Evolutionary conservation across 768 basidiomycete genomes (phyloP), one percentile per base, ranked within the genome.

Genomic region (Xerocomus potaroensis): DNA sequence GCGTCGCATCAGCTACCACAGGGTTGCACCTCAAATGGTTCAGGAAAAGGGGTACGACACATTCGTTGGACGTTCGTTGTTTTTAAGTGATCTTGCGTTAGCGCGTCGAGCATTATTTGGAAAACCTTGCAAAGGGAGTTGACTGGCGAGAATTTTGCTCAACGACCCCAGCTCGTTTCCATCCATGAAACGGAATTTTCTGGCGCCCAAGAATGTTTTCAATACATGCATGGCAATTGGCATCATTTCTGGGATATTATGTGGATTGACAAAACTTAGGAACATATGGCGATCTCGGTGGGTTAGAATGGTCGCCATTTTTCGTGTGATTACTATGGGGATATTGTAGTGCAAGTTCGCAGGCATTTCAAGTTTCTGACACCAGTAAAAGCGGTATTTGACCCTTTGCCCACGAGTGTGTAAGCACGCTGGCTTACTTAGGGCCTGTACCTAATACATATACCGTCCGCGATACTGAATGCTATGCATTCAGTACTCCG

Each of bases 101-200:
- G 68, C 63, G 53, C 21, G 61, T 67, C 16, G 60, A 66, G 22
- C 61, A 66, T 8, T 58, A 50, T 41, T 42, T 69, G 8, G 56
- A 60, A 16, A 58, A 60, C 12, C 50, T 69, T 14, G 65, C 60
- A 3, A 10, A 12, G 9, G 58, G 53, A 16, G 53, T 56, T 4
- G 58, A 66, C 27, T 67, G 64, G 67, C 50, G 52, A 26, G 60
- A 60, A 12, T 67, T 70, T 34, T 69, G 65, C 24, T 64, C 65
- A 4, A 65, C 68, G 3, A 69, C 67, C 0, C 68, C 67, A 12
- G 52, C 43, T 6, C 49, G 36, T 15, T 66, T 68, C 43, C 42
- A n/a, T n/a, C n/a, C n/a, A 34, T 12, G 49, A 43, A 3, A 44
- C 59, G 54, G 53, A 62, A 12, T 68, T 66, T 43, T 26, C 48